phyloP scores from a whole-genome alignment of 192 early-diverging fungal genomes.

The Funneliformis mosseae region DNA sequence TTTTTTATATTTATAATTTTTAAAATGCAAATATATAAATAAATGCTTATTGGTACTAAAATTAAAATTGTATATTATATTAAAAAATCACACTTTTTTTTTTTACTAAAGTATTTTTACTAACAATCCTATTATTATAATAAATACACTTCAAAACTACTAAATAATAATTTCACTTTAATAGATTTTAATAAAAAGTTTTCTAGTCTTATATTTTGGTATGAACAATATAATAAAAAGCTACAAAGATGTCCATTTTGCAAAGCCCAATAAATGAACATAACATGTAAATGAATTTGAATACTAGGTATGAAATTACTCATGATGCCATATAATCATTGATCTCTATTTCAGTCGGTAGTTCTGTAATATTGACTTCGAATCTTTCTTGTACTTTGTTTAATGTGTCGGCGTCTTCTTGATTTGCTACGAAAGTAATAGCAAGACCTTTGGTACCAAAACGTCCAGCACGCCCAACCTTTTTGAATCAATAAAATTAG shows the following conservation, averaged over 20 bases:
- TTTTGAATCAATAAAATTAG: neutral
- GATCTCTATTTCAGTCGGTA: slow-evolving; percentile 86
- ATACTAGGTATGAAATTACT: neutral
- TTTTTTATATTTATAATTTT: too few species aligned
- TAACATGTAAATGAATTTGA: neutral
- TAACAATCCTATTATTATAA: neutral
- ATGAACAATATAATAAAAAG: neutral
- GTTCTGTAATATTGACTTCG: slow-evolving; percentile 89
- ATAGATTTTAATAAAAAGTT: too few species aligned
- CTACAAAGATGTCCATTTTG: neutral
- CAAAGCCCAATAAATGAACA: neutral
- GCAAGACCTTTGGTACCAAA: slow-evolving; percentile 99
- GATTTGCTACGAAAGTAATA: slow-evolving; percentile 88
- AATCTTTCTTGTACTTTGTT: slow-evolving; percentile 92
- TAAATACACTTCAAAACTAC: too few species aligned
- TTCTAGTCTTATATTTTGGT: neutral
- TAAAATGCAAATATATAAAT: too few species aligned
- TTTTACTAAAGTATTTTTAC: neutral
- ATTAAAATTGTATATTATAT: neutral
- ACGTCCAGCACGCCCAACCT: slow-evolving; percentile 94
- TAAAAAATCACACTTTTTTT: neutral
- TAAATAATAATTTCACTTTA: too few species aligned
- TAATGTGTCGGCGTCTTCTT: slow-evolving; percentile 75
- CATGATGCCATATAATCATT: slow-evolving; percentile 57
- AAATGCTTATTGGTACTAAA: too few species aligned